Evolutionary conservation across 202 grass and related monocot species (phyloP).

Genomic region (Elaeis oleifera): DNA sequence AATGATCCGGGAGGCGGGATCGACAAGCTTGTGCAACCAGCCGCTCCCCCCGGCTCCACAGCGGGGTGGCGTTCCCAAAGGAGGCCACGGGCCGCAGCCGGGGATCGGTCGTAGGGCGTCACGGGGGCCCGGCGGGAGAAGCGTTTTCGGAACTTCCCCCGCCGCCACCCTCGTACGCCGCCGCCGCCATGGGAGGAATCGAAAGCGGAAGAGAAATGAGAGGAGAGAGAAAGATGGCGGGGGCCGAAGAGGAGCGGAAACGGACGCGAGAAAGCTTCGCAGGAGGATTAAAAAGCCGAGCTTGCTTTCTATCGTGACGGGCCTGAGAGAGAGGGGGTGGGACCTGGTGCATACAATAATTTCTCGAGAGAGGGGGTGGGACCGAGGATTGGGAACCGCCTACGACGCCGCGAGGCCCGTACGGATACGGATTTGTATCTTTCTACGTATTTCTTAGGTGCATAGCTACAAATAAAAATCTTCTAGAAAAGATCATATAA

Average conservation of each 20-base stretch:
- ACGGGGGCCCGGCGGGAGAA: slow-evolving; percentile 8
- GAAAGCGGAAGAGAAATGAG: background rate
- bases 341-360: no score
- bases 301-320: no score
- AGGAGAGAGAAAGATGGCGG: slow-evolving; percentile 7
- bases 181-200: slow-evolving; percentile 43
- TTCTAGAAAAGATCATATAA: no score
- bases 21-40: slow-evolving; percentile 33
- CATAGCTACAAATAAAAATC: no score
- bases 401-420: no score
- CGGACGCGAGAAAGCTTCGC: no score
- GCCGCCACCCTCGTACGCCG: slow-evolving; percentile 9
- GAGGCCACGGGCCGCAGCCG: background rate
- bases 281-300: no score
- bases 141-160: slow-evolving; percentile 13
- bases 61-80: background rate
- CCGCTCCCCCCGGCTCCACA: background rate
- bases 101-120: slow-evolving; percentile 54
- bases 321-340: no score
- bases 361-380: no score
- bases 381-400: no score
- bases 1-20: slow-evolving; percentile 23
- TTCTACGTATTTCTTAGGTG: no score
- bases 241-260: background rate
- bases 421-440: no score